Evolutionary conservation across 495 filamentous ascomycete species (phyloP), one percentile per base, ranked within the genome.

Genomic region (Parathielavia appendiculata): DNA sequence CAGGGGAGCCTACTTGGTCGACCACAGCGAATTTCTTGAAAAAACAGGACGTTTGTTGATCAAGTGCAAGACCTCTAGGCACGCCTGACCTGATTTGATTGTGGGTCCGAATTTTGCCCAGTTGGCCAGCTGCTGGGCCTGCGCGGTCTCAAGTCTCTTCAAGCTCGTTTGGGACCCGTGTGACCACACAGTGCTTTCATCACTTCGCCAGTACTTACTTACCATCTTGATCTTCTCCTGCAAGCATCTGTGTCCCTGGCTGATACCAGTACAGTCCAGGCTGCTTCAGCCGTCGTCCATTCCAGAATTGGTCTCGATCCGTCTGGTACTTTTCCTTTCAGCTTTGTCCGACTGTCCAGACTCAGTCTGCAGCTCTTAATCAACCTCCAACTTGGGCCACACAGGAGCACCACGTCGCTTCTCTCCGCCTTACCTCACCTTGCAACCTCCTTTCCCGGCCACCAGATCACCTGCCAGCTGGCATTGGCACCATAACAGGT

Each of bases 401-500:
- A 45, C 54, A 49, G 17, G 14, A 57, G 30, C 54, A 57, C 54
- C 54, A 57, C 54, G 54, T 57, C 54, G 54, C 32, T 11, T 20
- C 35, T 50, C 54, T 26, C 6, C 38, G n/a, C 19, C 38, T 12
- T 10, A 17, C 34, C 35, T 48, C 9, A 9, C 20, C 44, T 17
- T 49, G 44, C 54, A 40, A 32, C 38, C 51, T 20, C 19, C 51
- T 22, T 23, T 41, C 36, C 39, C 34, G 26, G 32, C 57, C 60
- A 58, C 44, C 51, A 22, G 40, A 56, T 30, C 53, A 38, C 50
- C 30, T 57, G 60, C 57, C 64, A 66, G 61, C 56, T 66, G 64
- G 64, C 64, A 55, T 66, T 59, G 64, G 64, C 61, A 63, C 55
- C 52, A 60, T 51, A 51, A 13, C 40, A 17, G 19, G 19, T 23